Base-by-base conservation (phyloP, 176 grass and related monocot genomes). In the Guadua angustifolia region DNA sequence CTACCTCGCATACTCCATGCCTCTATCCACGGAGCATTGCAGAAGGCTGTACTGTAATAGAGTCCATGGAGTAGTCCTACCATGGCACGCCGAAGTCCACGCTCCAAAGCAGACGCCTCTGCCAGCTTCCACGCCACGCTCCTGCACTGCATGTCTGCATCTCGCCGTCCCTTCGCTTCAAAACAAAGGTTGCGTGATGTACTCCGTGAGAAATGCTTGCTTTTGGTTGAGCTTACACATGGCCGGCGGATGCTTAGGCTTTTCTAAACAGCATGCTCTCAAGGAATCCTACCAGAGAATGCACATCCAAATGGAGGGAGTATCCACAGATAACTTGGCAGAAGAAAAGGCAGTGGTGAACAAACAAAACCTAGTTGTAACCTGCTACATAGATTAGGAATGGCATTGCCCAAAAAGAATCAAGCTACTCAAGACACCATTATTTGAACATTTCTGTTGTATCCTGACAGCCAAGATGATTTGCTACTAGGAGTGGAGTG, bases 131-230 rank as follows among this genome's bases (percentile, higher is more conserved):
- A 75, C 35, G 66, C 55, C 68, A 65, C 66, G 44, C 79, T 66
- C 59, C 75, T 33, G 26, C 5, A 24, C 25, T 45, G 24, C 26
- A 24, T 56, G 53, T 56, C 56, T 71, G 57, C 79, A 13, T 22
- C 5, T 35, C 71, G 62, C 53, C 40, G 35, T 82, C 53, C 52
- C 82, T 55, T 90, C 56, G 46, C 88, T 86, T 90, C 26, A 77
- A 86, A 90, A 90, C 83, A 73, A 90, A 86, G 73, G 29, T 45
- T 89, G 22, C 50, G 19, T 42, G 36, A 26, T 24, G 10, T 4
- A 16, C 29, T 61, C 76, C 67, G 67, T 52, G 82, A 2, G 42
- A 17, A 64, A 71, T 22, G 22, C 3, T 83, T 29, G 42, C 69
- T 83, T 82, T 71, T n/a, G 26, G 29, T 64, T 40, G 29, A 73